Evolutionary conservation across 495 filamentous ascomycete species (phyloP).

Genomic region (Aspergillus kassunensis): DNA sequence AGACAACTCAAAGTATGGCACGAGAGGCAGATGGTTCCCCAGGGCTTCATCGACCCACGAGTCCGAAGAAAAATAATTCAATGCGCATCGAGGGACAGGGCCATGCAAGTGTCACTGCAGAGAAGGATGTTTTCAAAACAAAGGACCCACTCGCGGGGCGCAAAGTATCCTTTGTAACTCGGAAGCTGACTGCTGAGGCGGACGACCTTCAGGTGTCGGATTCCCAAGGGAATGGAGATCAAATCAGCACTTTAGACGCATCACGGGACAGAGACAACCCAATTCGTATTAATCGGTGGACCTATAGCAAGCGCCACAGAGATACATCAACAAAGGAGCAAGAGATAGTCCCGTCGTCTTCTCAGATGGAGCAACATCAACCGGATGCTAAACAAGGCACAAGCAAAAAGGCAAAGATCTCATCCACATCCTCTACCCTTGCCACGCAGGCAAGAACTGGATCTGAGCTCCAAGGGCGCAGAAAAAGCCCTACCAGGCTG

Average conservation of each 20-base stretch:
- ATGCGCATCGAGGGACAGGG: background rate
- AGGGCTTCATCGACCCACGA: background rate
- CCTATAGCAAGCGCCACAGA: slow-evolving; percentile 19
- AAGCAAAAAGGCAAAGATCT: slow-evolving; percentile 13
- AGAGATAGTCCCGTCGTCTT: background rate
- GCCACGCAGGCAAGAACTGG: slow-evolving; percentile 2
- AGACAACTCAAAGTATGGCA: too few species aligned
- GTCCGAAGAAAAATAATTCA: background rate
- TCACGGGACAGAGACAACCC: background rate
- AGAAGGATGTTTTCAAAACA: slow-evolving; percentile 1
- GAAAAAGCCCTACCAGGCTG: slow-evolving; percentile 18
- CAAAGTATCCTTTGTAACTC: slow-evolving; percentile 30
- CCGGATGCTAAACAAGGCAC: background rate
- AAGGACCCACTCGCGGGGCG: background rate
- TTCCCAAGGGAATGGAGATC: background rate
- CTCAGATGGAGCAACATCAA: background rate
- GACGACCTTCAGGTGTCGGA: slow-evolving; percentile 7
- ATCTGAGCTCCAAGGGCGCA: slow-evolving; percentile 16
- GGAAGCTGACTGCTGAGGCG: background rate
- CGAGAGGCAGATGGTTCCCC: background rate
- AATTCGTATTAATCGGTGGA: slow-evolving; percentile 14
- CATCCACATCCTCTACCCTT: background rate
- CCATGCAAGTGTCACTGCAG: background rate
- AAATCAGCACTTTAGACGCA: background rate
- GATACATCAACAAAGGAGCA: background rate